Evolutionary conservation across 164 flowering plant species (phyloP).

Genomic region (Sextonia rubra): DNA sequence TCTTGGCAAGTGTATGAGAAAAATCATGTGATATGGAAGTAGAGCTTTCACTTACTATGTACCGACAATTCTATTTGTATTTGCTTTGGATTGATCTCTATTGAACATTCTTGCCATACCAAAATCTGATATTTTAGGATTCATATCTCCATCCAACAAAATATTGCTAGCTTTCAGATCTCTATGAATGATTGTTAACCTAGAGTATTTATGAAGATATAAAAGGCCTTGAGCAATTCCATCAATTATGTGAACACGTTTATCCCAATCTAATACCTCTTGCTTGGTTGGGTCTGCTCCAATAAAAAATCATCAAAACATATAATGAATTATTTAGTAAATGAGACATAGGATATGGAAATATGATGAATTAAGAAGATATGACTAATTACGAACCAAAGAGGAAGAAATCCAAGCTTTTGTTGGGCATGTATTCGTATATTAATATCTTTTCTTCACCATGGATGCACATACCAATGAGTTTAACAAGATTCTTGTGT

Average conservation of each 20-base stretch:
- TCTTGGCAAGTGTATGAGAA: background rate
- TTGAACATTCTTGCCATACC: conserved; percentile 18
- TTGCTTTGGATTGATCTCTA: conserved; percentile 8
- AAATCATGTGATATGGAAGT: background rate
- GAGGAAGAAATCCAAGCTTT: conserved; percentile 59
- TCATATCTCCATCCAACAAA: conserved; percentile 12
- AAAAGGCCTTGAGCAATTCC: conserved; percentile 16
- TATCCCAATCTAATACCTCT: no score
- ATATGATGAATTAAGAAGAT: background rate
- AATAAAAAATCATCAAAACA: background rate
- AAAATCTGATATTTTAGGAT: conserved; percentile 21
- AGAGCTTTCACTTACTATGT: conserved; percentile 59
- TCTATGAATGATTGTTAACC: conserved; percentile 13
- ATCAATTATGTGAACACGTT: no score
- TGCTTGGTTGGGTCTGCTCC: no score
- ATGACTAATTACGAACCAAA: conserved; percentile 30
- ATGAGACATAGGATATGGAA: no score
- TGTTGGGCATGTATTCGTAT: conserved; percentile 58
- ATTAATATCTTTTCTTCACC: conserved; percentile 32
- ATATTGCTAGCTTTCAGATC: conserved; percentile 13
- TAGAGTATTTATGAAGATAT: conserved; percentile 18
- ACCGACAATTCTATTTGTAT: conserved; percentile 63
- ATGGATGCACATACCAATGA: conserved; percentile 40
- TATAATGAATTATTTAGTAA: no score
- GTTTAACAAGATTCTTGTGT: conserved; percentile 47